Evolutionary conservation across 345 rosid genomes (phyloP), one percentile per base, ranked within the genome.

Genomic region (Eucalyptus urophylla): DNA sequence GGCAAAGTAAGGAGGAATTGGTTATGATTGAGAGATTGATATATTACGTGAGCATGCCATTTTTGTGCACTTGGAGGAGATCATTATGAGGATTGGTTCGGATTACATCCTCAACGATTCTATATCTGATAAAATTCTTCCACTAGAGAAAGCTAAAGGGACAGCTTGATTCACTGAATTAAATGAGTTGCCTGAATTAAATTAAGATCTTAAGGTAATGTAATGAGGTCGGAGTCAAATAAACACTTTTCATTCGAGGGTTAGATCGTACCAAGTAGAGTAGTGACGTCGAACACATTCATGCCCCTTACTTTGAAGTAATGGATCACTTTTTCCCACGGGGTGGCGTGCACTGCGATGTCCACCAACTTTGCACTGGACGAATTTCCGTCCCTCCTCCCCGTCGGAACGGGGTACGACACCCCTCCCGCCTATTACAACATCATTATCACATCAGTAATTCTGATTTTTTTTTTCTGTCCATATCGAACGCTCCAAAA

Each of bases 401-500:
- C 99, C 4, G 96, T 95, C 49, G 91, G 93, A 44, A 96, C 96
- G 4, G 92, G 92, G 92, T 97, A 97, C 58, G 94, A 90, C 27
- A 93, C 92, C 87, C 96, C 98, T 44, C 96, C 94, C 19, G 95
- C 93, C 98, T 96, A 94, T 87, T 12, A 44, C 33, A 56, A 17
- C 58, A 25, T 22, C 14, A 87, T 19, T 3, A 11, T 43, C 12
- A 8, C 22, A 6, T 27, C 24, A 86, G 19, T 17, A 15, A 85
- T 88, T 44, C 56, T 16, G 17, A 43, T 56, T 56, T 56, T 56
- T 21, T 54, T 25, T 56, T 56, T 4, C 25, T 53, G 58, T 53
- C 62, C 62, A 56, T 25, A 56, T 24, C 62, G 62, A 56, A 56
- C 29, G 62, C 62, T 56, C 29, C 62, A 24, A 56, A 24, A 31